Evolutionary conservation across 805 yeast species (phyloP).

Genomic region (Vanderwaltozyma polyspora): DNA sequence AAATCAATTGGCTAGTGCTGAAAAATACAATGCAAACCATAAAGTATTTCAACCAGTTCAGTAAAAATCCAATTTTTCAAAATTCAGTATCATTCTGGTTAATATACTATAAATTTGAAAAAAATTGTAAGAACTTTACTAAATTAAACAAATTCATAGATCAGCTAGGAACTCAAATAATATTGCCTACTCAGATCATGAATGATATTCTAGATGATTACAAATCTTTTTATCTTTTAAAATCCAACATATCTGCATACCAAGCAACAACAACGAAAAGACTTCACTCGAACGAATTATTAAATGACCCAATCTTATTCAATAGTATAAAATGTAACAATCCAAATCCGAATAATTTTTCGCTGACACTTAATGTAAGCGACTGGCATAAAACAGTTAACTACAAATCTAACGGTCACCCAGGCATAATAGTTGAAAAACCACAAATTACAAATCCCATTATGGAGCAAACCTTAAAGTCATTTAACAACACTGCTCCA

Average conservation of each 20-base stretch:
- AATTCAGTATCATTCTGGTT: conserved; percentile 45
- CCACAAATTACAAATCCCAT: conserved; percentile 35
- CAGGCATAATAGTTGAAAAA: conserved; percentile 29
- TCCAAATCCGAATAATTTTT: conserved; percentile 18
- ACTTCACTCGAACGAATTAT: neutral
- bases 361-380: conserved; percentile 1
- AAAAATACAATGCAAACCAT: conserved; percentile 26
- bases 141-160: conserved; percentile 37
- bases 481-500: conserved; percentile 17
- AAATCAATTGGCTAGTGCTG: conserved; percentile 20
- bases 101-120: conserved; percentile 44
- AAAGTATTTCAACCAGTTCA: conserved; percentile 21
- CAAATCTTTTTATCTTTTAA: conserved; percentile 27
- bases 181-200: conserved; percentile 37
- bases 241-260: conserved; percentile 19
- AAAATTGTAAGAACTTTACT: conserved; percentile 31
- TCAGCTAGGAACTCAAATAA: conserved; percentile 34
- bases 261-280: conserved; percentile 1
- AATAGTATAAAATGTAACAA: conserved; percentile 22
- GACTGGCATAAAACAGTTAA: conserved; percentile 19
- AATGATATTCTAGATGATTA: conserved; percentile 33
- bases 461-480: conserved; percentile 13
- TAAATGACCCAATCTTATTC: conserved; percentile 19
- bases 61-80: conserved; percentile 23
- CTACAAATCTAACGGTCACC: conserved; percentile 28